Percentiles rank a stretch among this genome's conserved stretches.
Evolutionary conservation across 1,139 yeast genomes (phyloP).

Genomic region (Kodamaea sp.): DNA sequence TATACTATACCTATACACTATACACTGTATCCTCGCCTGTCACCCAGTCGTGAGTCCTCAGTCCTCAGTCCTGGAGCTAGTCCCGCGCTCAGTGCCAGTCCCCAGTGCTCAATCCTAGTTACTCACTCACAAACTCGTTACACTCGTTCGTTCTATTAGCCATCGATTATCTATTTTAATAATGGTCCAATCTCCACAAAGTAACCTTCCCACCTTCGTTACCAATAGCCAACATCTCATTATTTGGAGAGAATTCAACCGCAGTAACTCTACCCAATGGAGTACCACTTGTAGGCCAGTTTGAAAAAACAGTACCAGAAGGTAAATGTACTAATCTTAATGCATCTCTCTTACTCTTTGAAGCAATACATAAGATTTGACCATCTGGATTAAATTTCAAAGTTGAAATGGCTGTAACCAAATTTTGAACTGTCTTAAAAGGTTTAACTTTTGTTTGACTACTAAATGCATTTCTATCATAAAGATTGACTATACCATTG

Average conservation of each 20-base stretch:
- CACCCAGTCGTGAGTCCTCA: no score
- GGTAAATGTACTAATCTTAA: conserved; percentile 85
- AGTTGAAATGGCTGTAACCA: conserved; percentile 76
- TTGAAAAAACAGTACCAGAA: conserved; percentile 77
- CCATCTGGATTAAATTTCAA: conserved; percentile 83
- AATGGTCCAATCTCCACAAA: conserved; percentile 85
- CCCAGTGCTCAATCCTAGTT: no score
- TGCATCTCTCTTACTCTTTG: conserved; percentile 83
- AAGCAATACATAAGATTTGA: conserved; percentile 80
- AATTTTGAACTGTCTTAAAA: conserved; percentile 64
- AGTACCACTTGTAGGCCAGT: conserved; percentile 98
- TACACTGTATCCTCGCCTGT: no score
- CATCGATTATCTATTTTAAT: conserved; percentile 24
- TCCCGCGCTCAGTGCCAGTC: no score
- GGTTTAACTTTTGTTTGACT: conserved; percentile 36
- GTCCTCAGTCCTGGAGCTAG: no score
- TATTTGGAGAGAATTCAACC: conserved; percentile 76
- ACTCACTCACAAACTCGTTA: no score
- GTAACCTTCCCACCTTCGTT: conserved; percentile 90
- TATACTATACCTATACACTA: no score
- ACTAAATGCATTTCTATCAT: conserved; percentile 49
- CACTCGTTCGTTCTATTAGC: neutral
- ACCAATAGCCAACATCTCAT: conserved; percentile 83
- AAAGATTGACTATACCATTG: conserved; percentile 86
- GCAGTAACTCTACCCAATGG: conserved; percentile 91